These are phyloP conservation scores for Diaporthe aspalathi DNA, from an alignment of 2,329 filamentous ascomycete genomes.

Conservation along the genomic window DNA sequence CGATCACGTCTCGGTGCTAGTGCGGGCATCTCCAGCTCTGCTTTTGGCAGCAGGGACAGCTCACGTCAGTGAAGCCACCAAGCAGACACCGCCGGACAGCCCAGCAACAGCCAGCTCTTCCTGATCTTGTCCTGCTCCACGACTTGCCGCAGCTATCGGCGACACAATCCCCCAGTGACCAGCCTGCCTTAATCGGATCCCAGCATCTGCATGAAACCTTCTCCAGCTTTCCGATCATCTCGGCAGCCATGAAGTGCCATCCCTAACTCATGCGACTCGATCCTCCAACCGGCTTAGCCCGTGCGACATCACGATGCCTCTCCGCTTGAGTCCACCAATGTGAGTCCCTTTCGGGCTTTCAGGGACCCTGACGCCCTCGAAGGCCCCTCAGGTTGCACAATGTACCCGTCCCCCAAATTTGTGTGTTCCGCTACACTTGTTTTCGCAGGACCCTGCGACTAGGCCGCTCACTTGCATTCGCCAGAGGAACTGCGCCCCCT, in stretches of 20 bases:
- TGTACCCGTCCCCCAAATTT: constrained; percentile 19
- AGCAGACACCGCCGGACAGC: background rate
- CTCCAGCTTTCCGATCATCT: constrained; percentile 15
- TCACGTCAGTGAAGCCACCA: constrained; percentile 10
- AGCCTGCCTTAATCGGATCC: background rate
- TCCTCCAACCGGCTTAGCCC: constrained; percentile 13
- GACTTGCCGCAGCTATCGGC: constrained; percentile 18
- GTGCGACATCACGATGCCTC: constrained; percentile 36
- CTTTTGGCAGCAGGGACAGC: background rate
- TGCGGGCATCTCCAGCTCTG: background rate
- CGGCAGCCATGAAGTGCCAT: constrained; percentile 34
- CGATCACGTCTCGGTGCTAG: constrained; percentile 24
- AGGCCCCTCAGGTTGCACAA: constrained; percentile 18
- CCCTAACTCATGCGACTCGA: constrained; percentile 32
- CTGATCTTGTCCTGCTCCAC: background rate
- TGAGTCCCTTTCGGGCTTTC: constrained; percentile 18
- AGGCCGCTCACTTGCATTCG: constrained; percentile 34
- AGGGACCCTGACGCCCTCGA: constrained; percentile 22
- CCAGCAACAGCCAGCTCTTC: background rate
- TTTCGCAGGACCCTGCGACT: constrained; percentile 21
- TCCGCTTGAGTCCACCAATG: constrained; percentile 12
- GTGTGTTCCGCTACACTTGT: constrained; percentile 14
- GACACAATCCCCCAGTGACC: constrained; percentile 4
- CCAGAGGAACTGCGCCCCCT: constrained; percentile 35
- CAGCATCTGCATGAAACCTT: constrained; percentile 17